A percentile compares a stretch with the other conserved stretches of the same genome.
Conservation (phyloP, 371 early-diverging fungal species). For the Encephalitozoon cuniculi region DNA sequence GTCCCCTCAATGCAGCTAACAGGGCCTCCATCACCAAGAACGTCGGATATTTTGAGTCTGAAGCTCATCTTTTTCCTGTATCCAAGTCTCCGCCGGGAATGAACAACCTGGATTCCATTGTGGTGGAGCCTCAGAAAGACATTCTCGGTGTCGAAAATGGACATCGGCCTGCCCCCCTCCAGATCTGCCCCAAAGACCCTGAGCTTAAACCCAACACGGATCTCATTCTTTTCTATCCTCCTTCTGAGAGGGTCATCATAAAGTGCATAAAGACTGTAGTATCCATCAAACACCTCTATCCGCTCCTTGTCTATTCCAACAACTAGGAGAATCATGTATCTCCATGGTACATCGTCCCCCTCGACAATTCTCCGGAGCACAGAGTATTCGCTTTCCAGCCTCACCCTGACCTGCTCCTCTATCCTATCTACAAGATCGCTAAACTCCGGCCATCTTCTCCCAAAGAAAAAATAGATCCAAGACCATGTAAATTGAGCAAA, state of each 20-base stretch:
- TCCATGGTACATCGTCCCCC: slow-evolving; percentile 52
- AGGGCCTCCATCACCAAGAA: slow-evolving; percentile 38
- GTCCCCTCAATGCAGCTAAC: slow-evolving; percentile 34
- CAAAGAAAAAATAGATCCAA: slow-evolving; percentile 43
- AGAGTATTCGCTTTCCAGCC: slow-evolving; percentile 44
- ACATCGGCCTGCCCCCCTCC: neutral
- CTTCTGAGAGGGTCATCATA: slow-evolving; percentile 23
- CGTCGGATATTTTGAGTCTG: slow-evolving; percentile 17
- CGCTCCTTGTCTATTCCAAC: slow-evolving; percentile 24
- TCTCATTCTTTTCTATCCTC: slow-evolving; percentile 20
- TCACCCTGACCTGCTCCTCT: slow-evolving; percentile 25
- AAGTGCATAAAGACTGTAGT: slow-evolving; percentile 18
- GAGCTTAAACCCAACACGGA: slow-evolving; percentile 26
- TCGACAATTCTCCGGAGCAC: slow-evolving; percentile 55
- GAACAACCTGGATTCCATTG: slow-evolving; percentile 19
- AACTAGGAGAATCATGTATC: slow-evolving; percentile 59
- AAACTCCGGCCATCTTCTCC: neutral
- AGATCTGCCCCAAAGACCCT: slow-evolving; percentile 51
- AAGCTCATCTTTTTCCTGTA: slow-evolving; percentile 43
- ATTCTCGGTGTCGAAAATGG: slow-evolving; percentile 15
- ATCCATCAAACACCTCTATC: slow-evolving; percentile 56
- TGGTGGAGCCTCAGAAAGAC: neutral
- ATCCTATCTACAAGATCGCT: neutral
- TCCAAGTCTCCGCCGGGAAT: slow-evolving; percentile 32
- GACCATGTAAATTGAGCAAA: slow-evolving; percentile 52